Evolutionary conservation across 2,329 filamentous ascomycete species (phyloP).

Genomic region (Penicillium digitatum): DNA sequence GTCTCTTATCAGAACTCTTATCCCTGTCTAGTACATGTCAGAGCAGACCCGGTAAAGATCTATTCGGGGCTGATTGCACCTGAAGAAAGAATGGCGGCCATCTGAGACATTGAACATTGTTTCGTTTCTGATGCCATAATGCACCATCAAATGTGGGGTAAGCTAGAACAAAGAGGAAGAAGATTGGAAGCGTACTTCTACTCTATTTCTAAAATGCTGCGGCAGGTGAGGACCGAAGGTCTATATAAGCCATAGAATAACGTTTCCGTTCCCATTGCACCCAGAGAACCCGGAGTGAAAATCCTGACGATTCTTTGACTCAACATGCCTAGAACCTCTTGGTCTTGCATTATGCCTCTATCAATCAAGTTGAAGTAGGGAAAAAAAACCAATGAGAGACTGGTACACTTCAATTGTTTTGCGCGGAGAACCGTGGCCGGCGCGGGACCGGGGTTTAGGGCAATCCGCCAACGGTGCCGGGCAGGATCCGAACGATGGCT

Average conservation of each 20-base stretch:
- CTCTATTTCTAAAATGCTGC: background rate
- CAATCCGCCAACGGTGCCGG: slow-evolving; percentile 21
- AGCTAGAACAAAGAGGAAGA: background rate
- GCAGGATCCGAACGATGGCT: slow-evolving; percentile 15
- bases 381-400: slow-evolving; percentile 16
- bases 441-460: slow-evolving; percentile 14
- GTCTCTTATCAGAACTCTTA: background rate
- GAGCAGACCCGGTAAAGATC: background rate
- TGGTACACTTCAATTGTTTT: slow-evolving; percentile 16
- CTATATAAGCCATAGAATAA: slow-evolving; percentile 14
- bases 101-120: slow-evolving; percentile 4
- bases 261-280: background rate
- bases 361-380: slow-evolving; percentile 13
- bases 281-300: slow-evolving; percentile 9
- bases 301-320: slow-evolving; percentile 15
- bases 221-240: background rate
- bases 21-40: slow-evolving; percentile 13
- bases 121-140: slow-evolving; percentile 9
- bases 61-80: slow-evolving; percentile 12
- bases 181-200: slow-evolving; percentile 1
- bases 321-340: slow-evolving; percentile 17
- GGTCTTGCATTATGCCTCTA: slow-evolving; percentile 13
- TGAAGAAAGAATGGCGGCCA: slow-evolving; percentile 9
- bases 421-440: slow-evolving; percentile 21
- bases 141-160: background rate